Evolutionary conservation across 768 basidiomycete genomes (phyloP).

Genomic region (Lentinula edodes): DNA sequence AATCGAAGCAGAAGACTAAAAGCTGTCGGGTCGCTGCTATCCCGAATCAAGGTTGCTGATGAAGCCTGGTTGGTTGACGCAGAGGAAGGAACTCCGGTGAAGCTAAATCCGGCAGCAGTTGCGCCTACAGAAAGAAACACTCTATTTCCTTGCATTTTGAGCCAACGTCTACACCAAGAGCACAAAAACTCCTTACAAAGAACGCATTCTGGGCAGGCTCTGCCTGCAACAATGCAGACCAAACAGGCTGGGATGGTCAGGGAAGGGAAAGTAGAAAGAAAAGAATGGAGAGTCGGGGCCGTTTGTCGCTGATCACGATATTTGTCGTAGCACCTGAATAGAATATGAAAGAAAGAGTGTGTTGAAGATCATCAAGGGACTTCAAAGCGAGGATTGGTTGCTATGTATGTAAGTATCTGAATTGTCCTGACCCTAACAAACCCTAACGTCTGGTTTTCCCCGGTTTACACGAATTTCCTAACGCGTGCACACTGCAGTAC

Average conservation of each 20-base stretch:
- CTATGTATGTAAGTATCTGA: neutral
- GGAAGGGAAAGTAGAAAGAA: neutral
- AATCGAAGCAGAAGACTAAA: constrained; percentile 1
- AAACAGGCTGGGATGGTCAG: neutral
- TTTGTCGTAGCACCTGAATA: neutral
- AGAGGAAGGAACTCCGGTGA: neutral
- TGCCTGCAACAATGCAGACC: neutral
- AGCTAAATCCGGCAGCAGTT: neutral
- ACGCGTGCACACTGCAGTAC: neutral
- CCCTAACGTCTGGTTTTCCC: neutral
- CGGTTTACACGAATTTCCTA: neutral
- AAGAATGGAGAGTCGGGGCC: neutral
- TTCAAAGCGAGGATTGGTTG: neutral
- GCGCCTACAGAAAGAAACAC: neutral
- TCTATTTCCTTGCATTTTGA: neutral
- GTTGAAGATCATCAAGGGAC: neutral
- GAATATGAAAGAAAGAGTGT: neutral
- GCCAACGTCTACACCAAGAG: neutral
- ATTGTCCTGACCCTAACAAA: neutral
- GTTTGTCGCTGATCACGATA: neutral
- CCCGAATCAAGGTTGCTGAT: constrained; percentile 2
- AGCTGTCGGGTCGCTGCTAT: constrained; percentile 1
- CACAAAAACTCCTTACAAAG: neutral
- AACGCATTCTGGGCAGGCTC: constrained; percentile 4
- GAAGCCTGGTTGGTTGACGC: neutral